Evolutionary conservation across 2,329 filamentous ascomycete genomes (phyloP), one percentile per base, ranked within the genome.

Genomic region (Tolypocladium paradoxum): DNA sequence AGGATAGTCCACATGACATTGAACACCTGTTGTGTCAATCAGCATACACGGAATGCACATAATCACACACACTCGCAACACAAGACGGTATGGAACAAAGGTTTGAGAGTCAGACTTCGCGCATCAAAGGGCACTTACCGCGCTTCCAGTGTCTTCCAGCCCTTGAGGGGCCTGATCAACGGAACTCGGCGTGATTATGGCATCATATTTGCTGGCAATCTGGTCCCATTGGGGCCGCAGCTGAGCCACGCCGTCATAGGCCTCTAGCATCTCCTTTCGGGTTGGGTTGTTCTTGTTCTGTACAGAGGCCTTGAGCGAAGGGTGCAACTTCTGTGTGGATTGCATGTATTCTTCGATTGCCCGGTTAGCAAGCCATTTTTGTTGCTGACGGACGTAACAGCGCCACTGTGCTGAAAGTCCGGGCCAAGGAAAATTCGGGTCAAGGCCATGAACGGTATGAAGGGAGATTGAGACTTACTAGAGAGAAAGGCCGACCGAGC

Each of bases 121-220:
- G n/a, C 14, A n/a, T 7, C 8, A 22, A 18, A 3, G 8, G 24
- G 18, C 35, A 35, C 34, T 38, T 38, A 53, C 56, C 4, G 78
- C 71, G 55, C 72, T 77, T 0, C 83, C 83, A 0, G 82, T 86
- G 50, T 64, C 73, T 5, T 69, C 70, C 0, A 64, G 49, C 0
- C 82, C 82, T 1, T 73, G 53, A 0, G 83, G 81, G 0, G 83
- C 83, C 57, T 83, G 82, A 52, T 82, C 83, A 0, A 75, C 60
- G 0, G 76, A 78, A 58, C 81, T 84, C 0, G 83, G 82, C 0
- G 74, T 76, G 11, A 87, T 57, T 0, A 85, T 70, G 0, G 78
- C 79, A 16, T 72, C 75, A 54, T 83, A 85, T 18, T 65, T 61
- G 1, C 65, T 64, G 0, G 75, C 72, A 5, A 85, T 71, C 2